These are phyloP conservation scores for Magnaporthiopsis rhizophila DNA, from an alignment of 2,329 filamentous ascomycete genomes.

Conservation along the genomic window DNA sequence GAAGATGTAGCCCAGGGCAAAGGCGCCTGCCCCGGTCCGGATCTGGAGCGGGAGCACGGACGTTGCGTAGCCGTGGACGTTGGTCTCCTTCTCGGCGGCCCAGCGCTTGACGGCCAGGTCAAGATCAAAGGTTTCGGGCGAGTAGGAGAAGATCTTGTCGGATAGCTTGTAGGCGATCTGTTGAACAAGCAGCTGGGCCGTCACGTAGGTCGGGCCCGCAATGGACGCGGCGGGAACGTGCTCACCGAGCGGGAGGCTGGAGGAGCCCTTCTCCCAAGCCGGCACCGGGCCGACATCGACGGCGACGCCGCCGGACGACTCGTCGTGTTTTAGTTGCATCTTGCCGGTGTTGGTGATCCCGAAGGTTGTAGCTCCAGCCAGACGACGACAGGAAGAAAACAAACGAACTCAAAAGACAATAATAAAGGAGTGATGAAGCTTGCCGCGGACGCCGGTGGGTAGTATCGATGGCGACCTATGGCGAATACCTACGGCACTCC, in stretches of 20 bases:
- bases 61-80: conserved; percentile 75
- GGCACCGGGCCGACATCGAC: conserved; percentile 2
- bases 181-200: conserved; percentile 87
- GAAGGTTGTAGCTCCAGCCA: not conserved
- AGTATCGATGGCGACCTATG: no score
- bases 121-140: conserved; percentile 85
- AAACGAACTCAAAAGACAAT: not conserved
- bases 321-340: conserved; percentile 17
- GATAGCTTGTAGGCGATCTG: conserved; percentile 93
- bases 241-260: conserved; percentile 50
- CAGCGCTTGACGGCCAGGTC: conserved; percentile 77
- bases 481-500: no score
- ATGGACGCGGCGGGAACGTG: conserved; percentile 51
- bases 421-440: not conserved
- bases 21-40: conserved; percentile 76
- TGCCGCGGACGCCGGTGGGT: no score
- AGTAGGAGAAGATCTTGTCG: conserved; percentile 97
- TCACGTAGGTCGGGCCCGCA: conserved; percentile 83
- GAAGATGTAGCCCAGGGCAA: conserved; percentile 95
- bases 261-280: conserved; percentile 34
- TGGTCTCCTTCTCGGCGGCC: conserved; percentile 61
- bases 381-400: no score
- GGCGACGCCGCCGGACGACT: conserved; percentile 15
- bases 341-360: not conserved
- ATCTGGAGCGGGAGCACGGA: conserved; percentile 77